Evolutionary conservation across 352 stramenopile species (phyloP), one percentile per base, ranked within the genome.

Genomic region (Globisporangium megalacanthum): DNA sequence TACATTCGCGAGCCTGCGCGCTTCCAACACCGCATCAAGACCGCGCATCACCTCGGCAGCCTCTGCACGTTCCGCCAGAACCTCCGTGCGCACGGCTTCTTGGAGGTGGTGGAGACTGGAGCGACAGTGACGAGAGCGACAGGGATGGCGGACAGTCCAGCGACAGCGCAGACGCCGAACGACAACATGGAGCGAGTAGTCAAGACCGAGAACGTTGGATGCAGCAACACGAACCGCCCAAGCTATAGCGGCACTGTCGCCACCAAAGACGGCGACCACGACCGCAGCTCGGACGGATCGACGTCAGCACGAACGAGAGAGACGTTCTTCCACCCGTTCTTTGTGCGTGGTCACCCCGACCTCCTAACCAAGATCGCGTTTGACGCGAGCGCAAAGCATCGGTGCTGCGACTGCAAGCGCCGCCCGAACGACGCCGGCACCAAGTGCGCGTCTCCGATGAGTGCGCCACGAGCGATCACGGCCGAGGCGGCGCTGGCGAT

Each of bases 311-410:
- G 20, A 1, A 25, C 10, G 20, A 31, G 29, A 6, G 54, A 60
- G 47, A 60, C 29, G 35, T 60, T 53, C 47, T 47, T 47, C 14
- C 54, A 60, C 54, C 46, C 46, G 20, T 60, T 48, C 47, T 60
- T 60, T 33, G 54, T 41, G 19, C 13, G 45, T 13, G 54, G 54
- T 3, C 25, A 29, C 14, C 54, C 54, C 1, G 54, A 45, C 9
- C 25, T 47, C 36, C 54, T 60, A 11, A 44, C 53, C 31, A 60
- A 48, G 33, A 60, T 60, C 44, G 48, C 20, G 15, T 60, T 52
- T 33, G 54, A 60, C 36, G 41, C 54, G 47, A 60, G 54, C 33
- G 54, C 25, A 3, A 60, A 60, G 37, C 52, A 53, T n/a, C 54
- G 54, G 13, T 60, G 54, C 45, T 45, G 47, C 4, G 47, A 53